Conservation (phyloP, 805 yeast species). For the Kodamaea fukazawae region DNA sequence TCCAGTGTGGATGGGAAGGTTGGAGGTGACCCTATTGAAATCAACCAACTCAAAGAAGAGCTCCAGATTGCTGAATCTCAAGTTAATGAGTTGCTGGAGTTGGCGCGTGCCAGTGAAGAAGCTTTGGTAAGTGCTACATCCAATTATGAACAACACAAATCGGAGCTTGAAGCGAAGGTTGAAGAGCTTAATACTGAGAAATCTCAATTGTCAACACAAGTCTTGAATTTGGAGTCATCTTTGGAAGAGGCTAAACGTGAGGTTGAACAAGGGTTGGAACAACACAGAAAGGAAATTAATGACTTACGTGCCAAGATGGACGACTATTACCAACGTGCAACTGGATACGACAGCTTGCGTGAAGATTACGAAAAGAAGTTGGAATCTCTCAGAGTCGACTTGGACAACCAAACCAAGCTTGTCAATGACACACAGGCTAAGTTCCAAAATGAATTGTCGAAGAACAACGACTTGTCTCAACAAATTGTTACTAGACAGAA, state of each 20-base stretch:
- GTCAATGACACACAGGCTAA: slow-evolving; percentile 50
- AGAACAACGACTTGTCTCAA: slow-evolving; percentile 51
- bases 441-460: slow-evolving; percentile 53
- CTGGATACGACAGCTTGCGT: slow-evolving; percentile 33
- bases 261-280: slow-evolving; percentile 18
- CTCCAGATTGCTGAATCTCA: slow-evolving; percentile 56
- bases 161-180: slow-evolving; percentile 22
- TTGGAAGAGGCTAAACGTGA: slow-evolving; percentile 15
- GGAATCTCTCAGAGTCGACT: slow-evolving; percentile 26
- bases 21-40: slow-evolving; percentile 20
- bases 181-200: slow-evolving; percentile 24
- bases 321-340: slow-evolving; percentile 27
- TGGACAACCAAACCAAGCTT: slow-evolving; percentile 42
- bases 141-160: slow-evolving; percentile 46
- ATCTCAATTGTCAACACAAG: slow-evolving; percentile 18
- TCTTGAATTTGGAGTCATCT: neutral
- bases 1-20: neutral
- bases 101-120: slow-evolving; percentile 65
- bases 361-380: slow-evolving; percentile 31
- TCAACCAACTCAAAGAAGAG: slow-evolving; percentile 51
- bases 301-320: slow-evolving; percentile 24
- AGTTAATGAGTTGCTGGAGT: slow-evolving; percentile 46
- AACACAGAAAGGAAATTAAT: slow-evolving; percentile 24
- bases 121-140: slow-evolving; percentile 54
- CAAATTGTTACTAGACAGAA: slow-evolving; percentile 21